Base-by-base conservation (phyloP, 768 basidiomycete species). In the Sporobolomyces phaffii region DNA sequence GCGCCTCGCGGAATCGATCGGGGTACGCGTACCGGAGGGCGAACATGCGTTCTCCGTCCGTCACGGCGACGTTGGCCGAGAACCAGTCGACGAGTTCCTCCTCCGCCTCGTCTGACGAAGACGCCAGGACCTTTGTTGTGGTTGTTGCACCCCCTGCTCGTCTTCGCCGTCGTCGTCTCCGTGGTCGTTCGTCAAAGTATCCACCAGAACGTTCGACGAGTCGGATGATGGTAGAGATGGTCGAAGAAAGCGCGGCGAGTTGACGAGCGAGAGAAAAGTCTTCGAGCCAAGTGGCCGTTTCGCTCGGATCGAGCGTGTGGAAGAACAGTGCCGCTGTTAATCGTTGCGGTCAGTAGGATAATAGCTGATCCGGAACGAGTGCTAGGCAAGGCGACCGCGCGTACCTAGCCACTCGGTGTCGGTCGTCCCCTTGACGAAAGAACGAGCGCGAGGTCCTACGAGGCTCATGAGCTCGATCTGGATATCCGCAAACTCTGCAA, bases 61-160 rank as follows among this genome's bases (percentile, higher is more conserved):
- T 29, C 6, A 63, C n/a, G 10, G 62, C 62, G 26, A 63, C 1
- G 53, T 63, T 63, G 20, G 47, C 24, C 34, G 45, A 48, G 44
- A 56, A 31, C 43, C 44, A 54, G 22, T 20, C 28, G 24, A 36
- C 3, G 20, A 18, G 31, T 20, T 2, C 14, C 10, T 22, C 22
- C 18, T 8, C 4, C 3, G 11, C 34, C 17, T 28, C n/a, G 3
- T 2, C 11, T 20, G 26, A 17, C 24, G 49, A 40, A n/a, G n/a
- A n/a, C n/a, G n/a, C n/a, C n/a, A n/a, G n/a, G n/a, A n/a, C n/a
- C n/a, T n/a, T n/a, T n/a, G n/a, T n/a, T n/a, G n/a, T n/a, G n/a
- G n/a, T n/a, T n/a, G n/a, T n/a, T n/a, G n/a, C n/a, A n/a, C n/a
- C n/a, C n/a, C n/a, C n/a, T n/a, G n/a, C n/a, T n/a, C n/a, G n/a